Evolutionary conservation across 2,329 filamentous ascomycete genomes (phyloP).

Genomic region (Cordyceps cateniannulata): DNA sequence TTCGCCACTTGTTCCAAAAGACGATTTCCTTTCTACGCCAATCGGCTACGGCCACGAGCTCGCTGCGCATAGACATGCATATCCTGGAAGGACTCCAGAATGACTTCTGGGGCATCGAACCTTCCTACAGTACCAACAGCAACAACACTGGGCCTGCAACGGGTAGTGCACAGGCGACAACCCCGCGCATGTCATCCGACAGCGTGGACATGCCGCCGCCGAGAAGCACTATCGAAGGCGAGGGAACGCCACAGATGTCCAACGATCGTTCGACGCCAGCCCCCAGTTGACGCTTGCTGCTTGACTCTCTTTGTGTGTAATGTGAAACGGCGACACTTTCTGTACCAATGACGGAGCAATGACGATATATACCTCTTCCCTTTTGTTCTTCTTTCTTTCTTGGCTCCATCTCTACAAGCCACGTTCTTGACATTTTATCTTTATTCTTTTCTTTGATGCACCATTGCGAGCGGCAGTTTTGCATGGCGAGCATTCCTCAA

Average conservation of each 20-base stretch:
- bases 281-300: background rate
- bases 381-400: background rate
- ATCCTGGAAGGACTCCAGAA: conserved; percentile 58
- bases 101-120: conserved; percentile 32
- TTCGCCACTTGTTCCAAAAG: conserved; percentile 57
- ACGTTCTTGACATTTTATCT: background rate
- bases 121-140: background rate
- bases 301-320: background rate
- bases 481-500: conserved; percentile 4
- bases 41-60: conserved; percentile 66
- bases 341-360: conserved; percentile 3
- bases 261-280: conserved; percentile 2
- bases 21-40: conserved; percentile 73
- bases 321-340: background rate
- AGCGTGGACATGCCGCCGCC: conserved; percentile 10
- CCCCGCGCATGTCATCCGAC: conserved; percentile 14
- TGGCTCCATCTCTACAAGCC: background rate
- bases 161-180: conserved; percentile 1
- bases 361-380: background rate
- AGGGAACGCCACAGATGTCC: conserved; percentile 1
- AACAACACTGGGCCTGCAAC: background rate
- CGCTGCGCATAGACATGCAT: conserved; percentile 64
- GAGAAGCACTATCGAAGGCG: background rate
- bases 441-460: background rate
- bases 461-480: conserved; percentile 4